Evolutionary conservation across 2,329 filamentous ascomycete species (phyloP).

Genomic region (Onygenales sp.): DNA sequence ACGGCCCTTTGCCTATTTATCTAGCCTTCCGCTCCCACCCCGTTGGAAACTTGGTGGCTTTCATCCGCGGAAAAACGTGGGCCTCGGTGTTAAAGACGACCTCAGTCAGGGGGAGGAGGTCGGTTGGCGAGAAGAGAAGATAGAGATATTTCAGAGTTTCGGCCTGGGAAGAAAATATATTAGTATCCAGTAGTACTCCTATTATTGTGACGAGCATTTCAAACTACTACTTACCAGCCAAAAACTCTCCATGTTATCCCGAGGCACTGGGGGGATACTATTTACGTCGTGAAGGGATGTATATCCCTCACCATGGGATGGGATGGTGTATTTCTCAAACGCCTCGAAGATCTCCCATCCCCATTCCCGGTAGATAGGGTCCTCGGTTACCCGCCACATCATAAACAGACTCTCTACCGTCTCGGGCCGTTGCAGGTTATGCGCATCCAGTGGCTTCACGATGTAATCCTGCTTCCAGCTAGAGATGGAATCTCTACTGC

Average conservation of each 20-base stretch:
- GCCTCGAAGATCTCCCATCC: slow-evolving; percentile 97
- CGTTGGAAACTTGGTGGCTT: slow-evolving; percentile 41
- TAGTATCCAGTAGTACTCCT: not conserved
- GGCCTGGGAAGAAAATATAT: slow-evolving; percentile 34
- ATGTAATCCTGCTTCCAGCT: slow-evolving; percentile 69
- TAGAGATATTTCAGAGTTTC: slow-evolving; percentile 98
- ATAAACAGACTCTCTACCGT: slow-evolving; percentile 93
- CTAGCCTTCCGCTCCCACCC: slow-evolving; percentile 27
- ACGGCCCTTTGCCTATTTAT: too few relatives aligned
- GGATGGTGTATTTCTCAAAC: slow-evolving; percentile 68
- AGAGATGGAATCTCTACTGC: slow-evolving; percentile 13
- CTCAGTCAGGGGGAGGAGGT: slow-evolving; percentile 73
- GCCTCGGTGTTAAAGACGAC: slow-evolving; percentile 95
- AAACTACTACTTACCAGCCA: slow-evolving; percentile 53
- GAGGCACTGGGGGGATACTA: slow-evolving; percentile 54
- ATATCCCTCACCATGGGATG: slow-evolving; percentile 51
- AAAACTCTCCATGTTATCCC: slow-evolving; percentile 98
- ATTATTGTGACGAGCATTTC: not conserved
- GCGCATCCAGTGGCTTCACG: slow-evolving; percentile 71
- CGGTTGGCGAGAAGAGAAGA: slow-evolving; percentile 76
- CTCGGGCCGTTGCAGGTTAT: slow-evolving; percentile 92
- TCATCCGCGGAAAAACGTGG: slow-evolving; percentile 79
- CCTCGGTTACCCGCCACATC: slow-evolving; percentile 96
- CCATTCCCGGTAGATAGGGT: slow-evolving; percentile 84
- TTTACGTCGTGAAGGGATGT: slow-evolving; percentile 71